Percentiles rank a stretch among this genome's conserved stretches.
phyloP scores from a whole-genome alignment of 768 basidiomycete genomes.

The Sarcodon aspratus region DNA sequence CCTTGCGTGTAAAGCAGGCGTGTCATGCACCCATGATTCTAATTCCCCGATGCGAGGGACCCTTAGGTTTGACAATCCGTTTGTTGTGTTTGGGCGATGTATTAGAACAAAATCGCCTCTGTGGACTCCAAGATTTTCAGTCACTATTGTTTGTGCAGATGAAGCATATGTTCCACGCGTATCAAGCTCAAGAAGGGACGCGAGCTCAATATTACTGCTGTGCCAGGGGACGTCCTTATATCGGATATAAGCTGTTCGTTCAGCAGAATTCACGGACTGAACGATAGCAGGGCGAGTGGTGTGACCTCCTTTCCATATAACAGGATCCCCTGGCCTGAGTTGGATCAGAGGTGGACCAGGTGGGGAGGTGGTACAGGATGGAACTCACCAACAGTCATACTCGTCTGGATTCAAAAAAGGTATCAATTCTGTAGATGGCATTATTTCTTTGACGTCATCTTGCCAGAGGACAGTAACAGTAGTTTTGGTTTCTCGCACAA shows the following conservation, averaged over 20 bases:
- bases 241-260: slow-evolving; percentile 59
- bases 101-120: slow-evolving; percentile 82
- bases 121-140: slow-evolving; percentile 50
- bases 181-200: slow-evolving; percentile 82
- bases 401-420: slow-evolving; percentile 86
- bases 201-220: slow-evolving; percentile 44
- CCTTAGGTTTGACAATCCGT: slow-evolving; percentile 54
- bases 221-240: slow-evolving; percentile 27
- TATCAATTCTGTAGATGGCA: slow-evolving; percentile 54
- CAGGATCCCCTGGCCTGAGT: slow-evolving; percentile 82
- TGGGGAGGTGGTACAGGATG: background rate
- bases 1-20: slow-evolving; percentile 28
- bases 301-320: slow-evolving; percentile 74
- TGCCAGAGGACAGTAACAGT: slow-evolving; percentile 76
- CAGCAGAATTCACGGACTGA: slow-evolving; percentile 61
- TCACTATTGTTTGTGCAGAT: slow-evolving; percentile 13
- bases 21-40: slow-evolving; percentile 68
- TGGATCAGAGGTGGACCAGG: background rate
- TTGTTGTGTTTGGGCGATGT: slow-evolving; percentile 56
- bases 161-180: slow-evolving; percentile 61
- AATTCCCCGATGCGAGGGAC: slow-evolving; percentile 83
- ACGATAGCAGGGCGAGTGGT: slow-evolving; percentile 58
- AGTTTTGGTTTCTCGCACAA: slow-evolving; percentile 66
- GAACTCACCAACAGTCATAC: slow-evolving; percentile 75
- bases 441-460: slow-evolving; percentile 57